Evolutionary conservation across 306 rosid species (phyloP).

Genomic region (Arachis hypogaea): DNA sequence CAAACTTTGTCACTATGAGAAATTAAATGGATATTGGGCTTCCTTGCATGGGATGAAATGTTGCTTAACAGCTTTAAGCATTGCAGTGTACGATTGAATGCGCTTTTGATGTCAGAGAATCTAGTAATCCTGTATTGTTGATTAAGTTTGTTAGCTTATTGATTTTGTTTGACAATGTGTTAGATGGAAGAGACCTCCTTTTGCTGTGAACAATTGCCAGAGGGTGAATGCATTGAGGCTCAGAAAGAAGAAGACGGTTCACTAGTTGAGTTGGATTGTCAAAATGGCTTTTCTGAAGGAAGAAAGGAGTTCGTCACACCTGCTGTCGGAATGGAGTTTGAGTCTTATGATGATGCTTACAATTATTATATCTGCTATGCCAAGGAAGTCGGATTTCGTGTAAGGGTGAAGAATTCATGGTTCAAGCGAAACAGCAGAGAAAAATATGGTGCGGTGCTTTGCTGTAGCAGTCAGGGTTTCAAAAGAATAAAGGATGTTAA

Average conservation of each 20-base stretch:
- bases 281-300: slow-evolving; percentile 56
- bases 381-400: slow-evolving; percentile 87
- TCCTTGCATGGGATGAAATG: slow-evolving; percentile 15
- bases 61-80: slow-evolving; percentile 9
- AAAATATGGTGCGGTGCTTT: slow-evolving; percentile 95
- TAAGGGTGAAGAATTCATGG: slow-evolving; percentile 97
- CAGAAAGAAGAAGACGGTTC: slow-evolving; percentile 55
- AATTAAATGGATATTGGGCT: not conserved
- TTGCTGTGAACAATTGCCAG: slow-evolving; percentile 54
- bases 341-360: slow-evolving; percentile 93
- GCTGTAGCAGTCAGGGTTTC: slow-evolving; percentile 99
- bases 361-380: slow-evolving; percentile 91
- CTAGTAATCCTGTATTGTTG: slow-evolving; percentile 18
- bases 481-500: slow-evolving; percentile 85
- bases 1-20: not conserved
- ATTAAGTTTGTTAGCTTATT: slow-evolving; percentile 32
- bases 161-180: slow-evolving; percentile 36
- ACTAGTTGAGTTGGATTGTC: slow-evolving; percentile 55
- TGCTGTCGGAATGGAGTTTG: slow-evolving; percentile 95
- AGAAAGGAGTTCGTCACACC: slow-evolving; percentile 77
- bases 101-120: slow-evolving; percentile 11
- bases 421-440: slow-evolving; percentile 92
- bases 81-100: slow-evolving; percentile 30
- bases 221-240: slow-evolving; percentile 59
- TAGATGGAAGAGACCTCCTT: slow-evolving; percentile 72